A percentile compares a stretch with the other conserved stretches of the same genome.
Evolutionary conservation across 495 filamentous ascomycete genomes (phyloP).

Genomic region (Pseudotulostoma volvatum): DNA sequence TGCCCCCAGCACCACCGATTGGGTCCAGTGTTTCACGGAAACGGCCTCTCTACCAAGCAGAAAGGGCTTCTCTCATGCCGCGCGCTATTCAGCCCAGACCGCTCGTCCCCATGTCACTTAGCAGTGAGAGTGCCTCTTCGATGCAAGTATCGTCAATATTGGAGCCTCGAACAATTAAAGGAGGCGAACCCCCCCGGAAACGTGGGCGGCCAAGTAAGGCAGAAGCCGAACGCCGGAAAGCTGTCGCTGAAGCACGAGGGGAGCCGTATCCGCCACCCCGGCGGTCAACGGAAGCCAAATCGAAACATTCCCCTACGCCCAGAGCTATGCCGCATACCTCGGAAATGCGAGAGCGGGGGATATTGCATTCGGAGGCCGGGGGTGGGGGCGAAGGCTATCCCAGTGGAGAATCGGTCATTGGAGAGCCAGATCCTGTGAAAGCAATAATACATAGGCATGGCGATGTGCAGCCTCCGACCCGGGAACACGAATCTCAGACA

Average conservation of each 20-base stretch:
- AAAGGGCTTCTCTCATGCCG: conserved; percentile 18
- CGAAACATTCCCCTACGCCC: conserved; percentile 16
- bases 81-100: conserved; percentile 29
- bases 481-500: not conserved
- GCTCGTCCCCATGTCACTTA: conserved; percentile 20
- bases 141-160: conserved; percentile 23
- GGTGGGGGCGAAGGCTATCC: too few species aligned
- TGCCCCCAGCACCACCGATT: conserved; percentile 10
- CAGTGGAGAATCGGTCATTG: not conserved
- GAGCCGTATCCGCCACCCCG: conserved; percentile 31
- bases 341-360: conserved; percentile 2
- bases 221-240: conserved; percentile 34
- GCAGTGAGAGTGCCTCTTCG: conserved; percentile 24
- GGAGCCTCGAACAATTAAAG: conserved; percentile 7
- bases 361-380: not conserved
- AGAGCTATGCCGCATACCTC: conserved; percentile 2
- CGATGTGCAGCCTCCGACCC: not conserved
- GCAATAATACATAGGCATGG: not conserved
- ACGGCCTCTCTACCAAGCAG: conserved; percentile 18
- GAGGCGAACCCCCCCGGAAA: conserved; percentile 35
- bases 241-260: conserved; percentile 35
- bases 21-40: conserved; percentile 15
- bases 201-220: conserved; percentile 43
- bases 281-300: conserved; percentile 14
- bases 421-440: not conserved